phyloP scores from a whole-genome alignment of 495 filamentous ascomycete genomes.

The Penicillium atrosanguineum region DNA sequence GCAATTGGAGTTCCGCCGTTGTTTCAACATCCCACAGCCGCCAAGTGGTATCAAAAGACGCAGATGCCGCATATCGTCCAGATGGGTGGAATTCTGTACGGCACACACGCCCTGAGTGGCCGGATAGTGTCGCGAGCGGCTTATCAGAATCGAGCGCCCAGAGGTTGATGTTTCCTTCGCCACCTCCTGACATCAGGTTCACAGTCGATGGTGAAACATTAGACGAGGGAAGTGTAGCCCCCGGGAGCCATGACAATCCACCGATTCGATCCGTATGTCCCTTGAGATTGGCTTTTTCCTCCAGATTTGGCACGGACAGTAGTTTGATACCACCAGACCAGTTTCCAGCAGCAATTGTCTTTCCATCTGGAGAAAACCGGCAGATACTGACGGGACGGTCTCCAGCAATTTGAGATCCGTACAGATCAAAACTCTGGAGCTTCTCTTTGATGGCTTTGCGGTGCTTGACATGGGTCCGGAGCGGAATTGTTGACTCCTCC shows the following conservation, averaged over 20 bases:
- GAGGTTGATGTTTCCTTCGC: conserved; percentile 83
- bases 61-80: conserved; percentile 85
- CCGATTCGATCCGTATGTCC: conserved; percentile 87
- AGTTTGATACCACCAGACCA: conserved; percentile 88
- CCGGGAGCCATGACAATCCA: conserved; percentile 86
- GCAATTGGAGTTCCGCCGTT: conserved; percentile 76
- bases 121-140: conserved; percentile 77
- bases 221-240: conserved; percentile 66
- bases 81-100: conserved; percentile 94
- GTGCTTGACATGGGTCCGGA: conserved; percentile 87
- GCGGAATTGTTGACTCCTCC: conserved; percentile 73
- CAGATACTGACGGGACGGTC: conserved; percentile 87
- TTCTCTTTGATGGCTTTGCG: conserved; percentile 85
- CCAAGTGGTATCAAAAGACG: conserved; percentile 96
- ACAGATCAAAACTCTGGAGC: conserved; percentile 78
- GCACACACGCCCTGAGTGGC: conserved; percentile 84
- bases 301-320: conserved; percentile 76
- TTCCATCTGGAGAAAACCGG: conserved; percentile 82
- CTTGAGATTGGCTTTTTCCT: conserved; percentile 67
- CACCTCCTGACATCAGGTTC: conserved; percentile 88
- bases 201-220: conserved; percentile 69
- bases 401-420: conserved; percentile 87
- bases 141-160: conserved; percentile 86
- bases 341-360: conserved; percentile 83
- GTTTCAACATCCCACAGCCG: conserved; percentile 92